A percentile compares a stretch with the other conserved stretches of the same genome.
phyloP scores from a whole-genome alignment of 257 asterid genomes.

The Rehmannia glutinosa region DNA sequence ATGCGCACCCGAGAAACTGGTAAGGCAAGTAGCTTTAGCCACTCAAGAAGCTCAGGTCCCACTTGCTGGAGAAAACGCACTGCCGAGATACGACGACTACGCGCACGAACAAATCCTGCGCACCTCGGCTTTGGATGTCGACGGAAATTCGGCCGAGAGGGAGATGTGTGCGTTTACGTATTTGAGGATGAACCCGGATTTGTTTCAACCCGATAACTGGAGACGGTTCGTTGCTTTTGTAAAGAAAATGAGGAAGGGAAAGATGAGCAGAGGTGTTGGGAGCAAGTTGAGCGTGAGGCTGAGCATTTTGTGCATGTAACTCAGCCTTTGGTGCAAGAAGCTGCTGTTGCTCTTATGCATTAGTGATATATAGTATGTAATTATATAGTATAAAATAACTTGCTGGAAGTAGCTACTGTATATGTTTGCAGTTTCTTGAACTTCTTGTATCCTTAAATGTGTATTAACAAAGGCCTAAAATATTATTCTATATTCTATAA shows the following conservation, averaged over 20 bases:
- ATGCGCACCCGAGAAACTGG: conserved; percentile 88
- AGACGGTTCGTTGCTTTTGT: conserved; percentile 76
- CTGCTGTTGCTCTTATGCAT: conserved; percentile 75
- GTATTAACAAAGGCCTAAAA: neutral
- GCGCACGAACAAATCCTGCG: conserved; percentile 78
- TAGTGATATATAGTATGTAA: conserved; percentile 15
- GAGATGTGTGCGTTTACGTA: conserved; percentile 97
- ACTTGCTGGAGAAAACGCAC: conserved; percentile 91
- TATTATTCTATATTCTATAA: neutral
- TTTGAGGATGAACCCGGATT: conserved; percentile 77
- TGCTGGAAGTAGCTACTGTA: neutral
- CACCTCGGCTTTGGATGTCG: conserved; percentile 46
- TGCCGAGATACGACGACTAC: conserved; percentile 71
- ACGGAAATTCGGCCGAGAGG: conserved; percentile 30
- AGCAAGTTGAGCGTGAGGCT: conserved; percentile 84
- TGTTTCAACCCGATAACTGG: conserved; percentile 94
- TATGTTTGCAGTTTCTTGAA: neutral
- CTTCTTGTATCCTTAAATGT: neutral
- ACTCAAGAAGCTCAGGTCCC: conserved; percentile 72
- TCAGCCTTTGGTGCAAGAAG: conserved; percentile 85
- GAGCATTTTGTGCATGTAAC: conserved; percentile 85
- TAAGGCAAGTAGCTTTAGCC: conserved; percentile 78
- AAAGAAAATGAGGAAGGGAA: conserved; percentile 94
- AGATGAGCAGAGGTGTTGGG: conserved; percentile 49
- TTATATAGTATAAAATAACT: neutral